Evolutionary conservation across 176 grass and related monocot species (phyloP).

Genomic region (Raddia guianensis): DNA sequence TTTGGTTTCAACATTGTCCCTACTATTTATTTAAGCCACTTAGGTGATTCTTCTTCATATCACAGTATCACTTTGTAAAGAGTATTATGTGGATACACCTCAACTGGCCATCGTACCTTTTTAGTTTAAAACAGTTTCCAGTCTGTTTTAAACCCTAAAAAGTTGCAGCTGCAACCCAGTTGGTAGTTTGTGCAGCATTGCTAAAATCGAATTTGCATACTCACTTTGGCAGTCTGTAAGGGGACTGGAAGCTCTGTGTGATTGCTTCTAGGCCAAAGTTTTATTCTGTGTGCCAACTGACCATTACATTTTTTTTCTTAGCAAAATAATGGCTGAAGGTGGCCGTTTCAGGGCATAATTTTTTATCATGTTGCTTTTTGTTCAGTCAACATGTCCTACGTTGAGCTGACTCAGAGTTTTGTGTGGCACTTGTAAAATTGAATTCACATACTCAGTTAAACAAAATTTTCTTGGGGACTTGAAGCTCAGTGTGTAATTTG

Average conservation of each 20-base stretch:
- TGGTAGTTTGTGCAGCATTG: neutral
- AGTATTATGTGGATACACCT: neutral
- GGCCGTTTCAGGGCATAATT: slow-evolving; percentile 11
- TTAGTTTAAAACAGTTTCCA: neutral
- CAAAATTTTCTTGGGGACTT: neutral
- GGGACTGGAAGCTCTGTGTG: neutral
- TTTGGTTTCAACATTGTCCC: neutral
- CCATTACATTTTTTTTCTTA: neutral
- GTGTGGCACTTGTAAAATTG: neutral
- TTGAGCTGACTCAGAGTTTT: neutral
- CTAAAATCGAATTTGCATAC: neutral
- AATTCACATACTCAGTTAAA: neutral
- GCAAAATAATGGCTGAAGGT: slow-evolving; percentile 17
- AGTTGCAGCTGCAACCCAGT: no score
- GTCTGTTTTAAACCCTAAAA: neutral
- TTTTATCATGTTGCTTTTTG: slow-evolving; percentile 15
- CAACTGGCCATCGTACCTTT: neutral
- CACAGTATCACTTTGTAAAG: neutral
- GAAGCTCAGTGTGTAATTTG: neutral
- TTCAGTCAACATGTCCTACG: neutral
- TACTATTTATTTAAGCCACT: neutral
- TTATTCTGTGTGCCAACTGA: slow-evolving; percentile 14
- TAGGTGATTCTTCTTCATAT: neutral
- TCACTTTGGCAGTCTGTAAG: neutral
- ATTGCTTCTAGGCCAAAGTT: slow-evolving; percentile 11